These are phyloP conservation scores for Fraxinus cuspidata DNA, from an alignment of 257 asterid genomes.

Conservation along the genomic window DNA sequence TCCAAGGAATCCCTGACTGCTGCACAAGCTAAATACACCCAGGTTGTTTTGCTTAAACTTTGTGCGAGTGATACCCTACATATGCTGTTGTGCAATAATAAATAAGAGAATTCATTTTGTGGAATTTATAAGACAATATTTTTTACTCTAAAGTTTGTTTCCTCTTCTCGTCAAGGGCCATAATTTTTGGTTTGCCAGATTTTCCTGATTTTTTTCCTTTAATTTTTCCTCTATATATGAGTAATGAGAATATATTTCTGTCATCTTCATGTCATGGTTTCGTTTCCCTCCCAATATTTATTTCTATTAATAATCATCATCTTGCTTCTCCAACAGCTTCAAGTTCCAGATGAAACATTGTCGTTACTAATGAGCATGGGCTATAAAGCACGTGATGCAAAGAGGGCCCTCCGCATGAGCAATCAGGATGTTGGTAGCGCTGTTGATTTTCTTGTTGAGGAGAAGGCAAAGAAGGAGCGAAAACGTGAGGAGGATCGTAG, in stretches of 20 bases:
- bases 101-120: constrained; percentile 2
- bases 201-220: neutral
- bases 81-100: constrained; percentile 14
- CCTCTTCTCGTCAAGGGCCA: neutral
- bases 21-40: constrained; percentile 67
- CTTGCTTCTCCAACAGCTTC: constrained; percentile 56
- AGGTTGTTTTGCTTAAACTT: constrained; percentile 41
- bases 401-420: constrained; percentile 91
- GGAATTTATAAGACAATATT: neutral
- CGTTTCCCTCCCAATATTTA: neutral
- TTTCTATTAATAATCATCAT: constrained; percentile 5
- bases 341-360: constrained; percentile 81
- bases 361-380: constrained; percentile 81
- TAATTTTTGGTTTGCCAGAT: neutral
- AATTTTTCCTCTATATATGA: neutral
- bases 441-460: constrained; percentile 80
- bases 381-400: constrained; percentile 68
- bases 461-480: constrained; percentile 50
- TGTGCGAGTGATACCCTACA: constrained; percentile 8
- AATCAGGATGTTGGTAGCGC: constrained; percentile 77
- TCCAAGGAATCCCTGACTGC: constrained; percentile 59
- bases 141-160: neutral
- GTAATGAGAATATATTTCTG: neutral
- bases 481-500: constrained; percentile 59
- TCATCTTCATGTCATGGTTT: neutral